Base-by-base conservation (phyloP, 2,329 filamentous ascomycete species). In the Penicillium paneum region DNA sequence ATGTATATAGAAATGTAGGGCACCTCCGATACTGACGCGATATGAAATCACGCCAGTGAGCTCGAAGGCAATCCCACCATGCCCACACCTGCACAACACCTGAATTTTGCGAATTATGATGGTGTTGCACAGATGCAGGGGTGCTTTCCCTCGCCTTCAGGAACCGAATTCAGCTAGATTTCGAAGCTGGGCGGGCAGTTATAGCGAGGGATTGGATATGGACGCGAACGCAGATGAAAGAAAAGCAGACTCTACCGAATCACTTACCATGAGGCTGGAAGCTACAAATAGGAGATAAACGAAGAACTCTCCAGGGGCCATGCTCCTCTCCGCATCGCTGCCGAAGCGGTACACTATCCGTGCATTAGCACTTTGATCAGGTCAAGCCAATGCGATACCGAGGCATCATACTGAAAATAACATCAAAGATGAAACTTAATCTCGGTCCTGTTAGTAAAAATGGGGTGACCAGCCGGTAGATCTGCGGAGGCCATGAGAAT, bases 71-170 rank as follows among this genome's bases (percentile, higher is more conserved):
- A 83, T 87, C 84, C 87, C 87, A 90, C 86, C 87, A 85, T 86
- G 78, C 86, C 85, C 78, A 80, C 83, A 85, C 81, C 82, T 53
- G 79, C 83, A 79, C 79, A 82, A 79, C 78, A 83, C 81, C 78
- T 67, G 67, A 71, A 78, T 62, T 64, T 78, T 67, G 66, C 84
- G 85, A 87, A 88, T 64, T 52, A 47, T 53, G 86, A 81, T 80
- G 81, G 78, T 57, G 76, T 77, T 77, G 76, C 65, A 73, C 65
- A 76, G 79, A 79, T 81, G 82, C 79, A 84, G 82, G 86, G 87
- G 85, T 83, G 79, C 83, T 90, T 86, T 90, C 81, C 87, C 87
- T 90, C 87, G 79, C 76, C 85, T 89, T 79, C 86, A 90, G 87
- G 87, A 90, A 90, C 87, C 87, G 87, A 74, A 47, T 81, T 87